Conservation (phyloP, 495 filamentous ascomycete species). For the Penicillium salamii region DNA sequence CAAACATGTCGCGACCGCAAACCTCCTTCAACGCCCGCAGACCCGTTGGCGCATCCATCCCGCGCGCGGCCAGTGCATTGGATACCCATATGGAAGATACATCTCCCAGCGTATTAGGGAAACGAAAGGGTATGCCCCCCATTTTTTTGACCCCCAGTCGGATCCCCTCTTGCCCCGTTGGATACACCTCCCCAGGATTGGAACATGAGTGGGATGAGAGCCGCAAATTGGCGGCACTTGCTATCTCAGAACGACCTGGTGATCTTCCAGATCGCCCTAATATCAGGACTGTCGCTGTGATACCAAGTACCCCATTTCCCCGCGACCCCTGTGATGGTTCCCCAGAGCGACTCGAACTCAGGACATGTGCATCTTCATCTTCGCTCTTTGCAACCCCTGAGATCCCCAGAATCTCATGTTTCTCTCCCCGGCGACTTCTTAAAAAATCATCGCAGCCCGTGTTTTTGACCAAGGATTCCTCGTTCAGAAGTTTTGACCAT, state of each 20-base stretch:
- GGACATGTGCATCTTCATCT: neutral
- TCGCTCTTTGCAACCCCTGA: conserved; percentile 3
- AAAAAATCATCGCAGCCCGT: conserved; percentile 21
- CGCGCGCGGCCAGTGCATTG: conserved; percentile 60
- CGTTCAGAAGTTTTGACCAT: conserved; percentile 48
- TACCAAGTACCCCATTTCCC: too few relatives aligned
- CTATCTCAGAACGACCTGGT: neutral
- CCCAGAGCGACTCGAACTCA: neutral
- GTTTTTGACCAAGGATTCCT: conserved; percentile 73
- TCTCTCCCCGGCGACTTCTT: conserved; percentile 17
- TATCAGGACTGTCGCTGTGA: neutral
- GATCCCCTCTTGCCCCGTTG: conserved; percentile 22
- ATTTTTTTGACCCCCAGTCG: conserved; percentile 28
- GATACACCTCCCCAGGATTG: conserved; percentile 1
- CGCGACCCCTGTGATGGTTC: neutral
- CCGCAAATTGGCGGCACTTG: neutral
- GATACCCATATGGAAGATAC: conserved; percentile 51
- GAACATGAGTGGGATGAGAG: neutral
- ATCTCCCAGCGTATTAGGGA: conserved; percentile 42
- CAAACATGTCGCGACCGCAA: conserved; percentile 44
- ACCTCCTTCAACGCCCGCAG: conserved; percentile 43
- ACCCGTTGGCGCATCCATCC: conserved; percentile 40
- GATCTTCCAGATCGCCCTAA: neutral
- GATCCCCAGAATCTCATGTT: conserved; percentile 1
- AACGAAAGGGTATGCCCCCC: conserved; percentile 67